Conservation (phyloP, 106 monocot species). For the Apostasia ramifera region DNA sequence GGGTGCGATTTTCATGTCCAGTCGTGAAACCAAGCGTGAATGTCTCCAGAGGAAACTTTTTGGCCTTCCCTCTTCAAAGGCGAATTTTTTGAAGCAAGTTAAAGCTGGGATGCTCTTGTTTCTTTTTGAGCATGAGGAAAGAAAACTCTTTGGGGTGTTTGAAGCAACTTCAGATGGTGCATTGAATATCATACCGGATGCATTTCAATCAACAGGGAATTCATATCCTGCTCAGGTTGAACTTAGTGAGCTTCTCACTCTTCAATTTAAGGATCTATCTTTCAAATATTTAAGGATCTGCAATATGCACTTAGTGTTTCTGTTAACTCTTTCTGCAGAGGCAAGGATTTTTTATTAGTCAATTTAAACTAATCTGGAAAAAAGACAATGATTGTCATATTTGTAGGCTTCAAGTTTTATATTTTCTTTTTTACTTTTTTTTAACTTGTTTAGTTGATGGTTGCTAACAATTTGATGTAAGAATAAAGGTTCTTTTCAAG, state of each 20-base stretch:
- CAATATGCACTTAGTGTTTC: not conserved
- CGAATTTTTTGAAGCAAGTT: conserved; percentile 37
- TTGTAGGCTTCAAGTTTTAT: not conserved
- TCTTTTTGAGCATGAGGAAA: conserved; percentile 74
- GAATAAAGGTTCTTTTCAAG: conserved; percentile 30
- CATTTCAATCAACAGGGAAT: conserved; percentile 33
- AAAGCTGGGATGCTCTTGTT: conserved; percentile 68
- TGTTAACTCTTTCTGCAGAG: not conserved
- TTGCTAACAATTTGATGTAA: not conserved
- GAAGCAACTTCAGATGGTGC: conserved; percentile 71
- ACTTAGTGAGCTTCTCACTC: not conserved
- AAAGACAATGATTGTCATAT: not conserved
- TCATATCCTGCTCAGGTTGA: conserved; percentile 76
- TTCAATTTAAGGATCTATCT: not conserved
- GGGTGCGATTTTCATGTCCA: conserved; percentile 81
- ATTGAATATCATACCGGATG: conserved; percentile 52
- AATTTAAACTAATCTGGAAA: too few species aligned
- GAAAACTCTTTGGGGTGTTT: conserved; percentile 76
- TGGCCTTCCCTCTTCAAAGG: conserved; percentile 41
- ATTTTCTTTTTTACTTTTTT: not conserved
- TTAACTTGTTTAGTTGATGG: not conserved
- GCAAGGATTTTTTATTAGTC: too few species aligned
- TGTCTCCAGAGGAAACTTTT: conserved; percentile 50
- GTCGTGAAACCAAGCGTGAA: conserved; percentile 44
- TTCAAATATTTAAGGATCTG: not conserved